phyloP scores from a whole-genome alignment of 768 basidiomycete genomes.

The Lactarius sanguifluus region DNA sequence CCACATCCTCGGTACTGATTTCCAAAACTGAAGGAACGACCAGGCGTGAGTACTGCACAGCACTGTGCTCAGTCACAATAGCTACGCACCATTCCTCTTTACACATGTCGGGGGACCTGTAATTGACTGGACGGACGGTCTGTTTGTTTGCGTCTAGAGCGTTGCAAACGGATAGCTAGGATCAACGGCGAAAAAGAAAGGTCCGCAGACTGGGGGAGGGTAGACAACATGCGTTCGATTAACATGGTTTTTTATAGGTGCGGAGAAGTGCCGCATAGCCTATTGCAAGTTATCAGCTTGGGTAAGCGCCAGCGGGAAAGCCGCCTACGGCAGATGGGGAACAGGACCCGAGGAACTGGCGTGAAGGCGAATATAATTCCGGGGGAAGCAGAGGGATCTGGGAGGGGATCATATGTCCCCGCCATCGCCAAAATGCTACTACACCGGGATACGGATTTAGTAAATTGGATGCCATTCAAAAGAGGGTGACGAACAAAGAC shows the following conservation, averaged over 20 bases:
- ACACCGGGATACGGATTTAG: constrained; percentile 14
- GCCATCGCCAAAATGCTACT: constrained; percentile 2
- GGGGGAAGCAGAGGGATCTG: constrained; percentile 18
- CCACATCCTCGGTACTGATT: constrained; percentile 31
- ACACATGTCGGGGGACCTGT: constrained; percentile 24
- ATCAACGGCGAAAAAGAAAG: not conserved
- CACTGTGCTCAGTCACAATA: not conserved
- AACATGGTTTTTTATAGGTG: constrained; percentile 20
- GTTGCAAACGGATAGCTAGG: not conserved
- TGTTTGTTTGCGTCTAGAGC: not conserved
- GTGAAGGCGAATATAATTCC: constrained; percentile 18
- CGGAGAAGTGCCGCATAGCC: constrained; percentile 23
- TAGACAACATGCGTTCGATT: not conserved
- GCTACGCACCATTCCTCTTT: constrained; percentile 29
- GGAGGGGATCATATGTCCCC: constrained; percentile 22
- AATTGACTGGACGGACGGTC: not conserved
- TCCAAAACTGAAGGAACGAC: constrained; percentile 19
- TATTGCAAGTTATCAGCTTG: constrained; percentile 19
- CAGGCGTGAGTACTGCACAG: not conserved
- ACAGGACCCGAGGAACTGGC: constrained; percentile 24
- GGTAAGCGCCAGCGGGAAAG: constrained; percentile 22
- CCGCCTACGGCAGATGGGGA: constrained; percentile 27
- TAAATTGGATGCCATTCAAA: constrained; percentile 11
- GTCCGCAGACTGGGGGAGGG: not conserved
- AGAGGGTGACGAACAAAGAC: constrained; percentile 6